Evolutionary conservation across 257 asterid species (phyloP).

Genomic region (Phtheirospermum japonicum): DNA sequence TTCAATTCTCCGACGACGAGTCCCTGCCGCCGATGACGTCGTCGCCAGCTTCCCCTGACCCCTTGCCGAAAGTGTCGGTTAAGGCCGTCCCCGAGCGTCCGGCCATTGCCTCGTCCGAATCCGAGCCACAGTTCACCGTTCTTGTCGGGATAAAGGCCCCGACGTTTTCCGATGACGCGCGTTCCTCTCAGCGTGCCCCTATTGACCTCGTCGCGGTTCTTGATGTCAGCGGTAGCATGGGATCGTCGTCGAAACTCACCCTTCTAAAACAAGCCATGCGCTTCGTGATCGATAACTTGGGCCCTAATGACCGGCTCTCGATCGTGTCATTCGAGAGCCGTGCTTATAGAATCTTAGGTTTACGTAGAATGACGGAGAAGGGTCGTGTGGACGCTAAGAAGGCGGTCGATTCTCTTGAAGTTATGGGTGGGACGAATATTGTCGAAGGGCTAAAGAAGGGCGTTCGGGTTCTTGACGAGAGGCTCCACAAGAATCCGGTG

Average conservation of each 20-base stretch:
- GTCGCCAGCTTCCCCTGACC: background rate
- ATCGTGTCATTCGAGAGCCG: conserved; percentile 18
- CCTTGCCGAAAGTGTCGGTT: conserved; percentile 17
- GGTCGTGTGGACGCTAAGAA: conserved; percentile 20
- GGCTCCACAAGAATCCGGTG: conserved; percentile 27
- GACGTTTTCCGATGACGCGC: conserved; percentile 15
- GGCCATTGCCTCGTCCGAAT: conserved; percentile 26
- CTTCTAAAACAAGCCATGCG: conserved; percentile 33
- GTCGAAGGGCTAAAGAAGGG: conserved; percentile 32
- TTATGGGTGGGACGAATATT: conserved; percentile 24
- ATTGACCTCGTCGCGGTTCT: conserved; percentile 40
- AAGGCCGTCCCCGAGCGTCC: conserved; percentile 30
- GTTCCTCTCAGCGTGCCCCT: conserved; percentile 37
- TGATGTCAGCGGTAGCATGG: conserved; percentile 39
- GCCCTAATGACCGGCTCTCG: conserved; percentile 29
- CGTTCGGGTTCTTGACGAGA: conserved; percentile 30
- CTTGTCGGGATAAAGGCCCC: conserved; percentile 36
- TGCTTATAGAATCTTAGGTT: conserved; percentile 18
- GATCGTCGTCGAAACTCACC: conserved; percentile 25
- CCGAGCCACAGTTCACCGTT: conserved; percentile 21
- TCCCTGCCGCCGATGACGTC: conserved; percentile 19
- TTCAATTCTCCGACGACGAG: conserved; percentile 38
- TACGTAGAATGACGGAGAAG: conserved; percentile 25
- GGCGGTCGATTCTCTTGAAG: conserved; percentile 13
- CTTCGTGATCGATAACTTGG: conserved; percentile 32